Percentiles rank a stretch among this genome's conserved stretches.
Evolutionary conservation across 1,139 yeast genomes (phyloP).

Genomic region (Blastobotrys arbuscula): DNA sequence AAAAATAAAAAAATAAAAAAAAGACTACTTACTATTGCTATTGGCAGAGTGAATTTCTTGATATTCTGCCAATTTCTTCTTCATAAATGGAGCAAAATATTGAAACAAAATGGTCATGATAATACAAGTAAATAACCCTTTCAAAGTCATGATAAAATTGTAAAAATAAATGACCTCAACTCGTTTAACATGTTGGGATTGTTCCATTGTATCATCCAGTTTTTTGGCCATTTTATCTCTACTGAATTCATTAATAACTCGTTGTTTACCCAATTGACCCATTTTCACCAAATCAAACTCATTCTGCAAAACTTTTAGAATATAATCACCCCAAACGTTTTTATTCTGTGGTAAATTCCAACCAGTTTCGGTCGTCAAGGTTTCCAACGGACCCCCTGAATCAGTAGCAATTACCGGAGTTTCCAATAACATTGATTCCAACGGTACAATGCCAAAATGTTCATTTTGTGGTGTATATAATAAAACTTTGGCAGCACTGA

Average conservation of each 20-base stretch:
- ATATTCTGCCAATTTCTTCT: neutral
- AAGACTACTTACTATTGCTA: too few species aligned
- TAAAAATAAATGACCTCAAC: neutral
- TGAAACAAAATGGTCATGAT: conserved; percentile 1
- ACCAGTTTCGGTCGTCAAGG: conserved; percentile 71
- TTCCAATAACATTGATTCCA: conserved; percentile 83
- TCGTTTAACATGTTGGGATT: conserved; percentile 10
- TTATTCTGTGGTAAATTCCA: conserved; percentile 57
- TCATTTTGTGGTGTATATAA: conserved; percentile 88
- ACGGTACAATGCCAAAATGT: conserved; percentile 96
- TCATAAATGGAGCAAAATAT: neutral
- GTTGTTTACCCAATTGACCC: conserved; percentile 46
- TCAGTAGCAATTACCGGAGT: conserved; percentile 83
- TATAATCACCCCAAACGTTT: conserved; percentile 57
- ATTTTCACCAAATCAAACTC: conserved; percentile 35
- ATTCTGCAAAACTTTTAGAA: conserved; percentile 41
- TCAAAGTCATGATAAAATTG: conserved; percentile 2
- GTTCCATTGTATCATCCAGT: conserved; percentile 36
- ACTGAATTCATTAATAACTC: conserved; percentile 53
- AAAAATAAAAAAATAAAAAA: too few species aligned
- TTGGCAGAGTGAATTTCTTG: too few species aligned
- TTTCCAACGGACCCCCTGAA: conserved; percentile 91
- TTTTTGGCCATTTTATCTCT: conserved; percentile 55
- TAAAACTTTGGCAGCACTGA: conserved; percentile 53
- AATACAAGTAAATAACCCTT: neutral